Base-by-base conservation (phyloP, 2,329 filamentous ascomycete species). In the Curvularia sp. region DNA sequence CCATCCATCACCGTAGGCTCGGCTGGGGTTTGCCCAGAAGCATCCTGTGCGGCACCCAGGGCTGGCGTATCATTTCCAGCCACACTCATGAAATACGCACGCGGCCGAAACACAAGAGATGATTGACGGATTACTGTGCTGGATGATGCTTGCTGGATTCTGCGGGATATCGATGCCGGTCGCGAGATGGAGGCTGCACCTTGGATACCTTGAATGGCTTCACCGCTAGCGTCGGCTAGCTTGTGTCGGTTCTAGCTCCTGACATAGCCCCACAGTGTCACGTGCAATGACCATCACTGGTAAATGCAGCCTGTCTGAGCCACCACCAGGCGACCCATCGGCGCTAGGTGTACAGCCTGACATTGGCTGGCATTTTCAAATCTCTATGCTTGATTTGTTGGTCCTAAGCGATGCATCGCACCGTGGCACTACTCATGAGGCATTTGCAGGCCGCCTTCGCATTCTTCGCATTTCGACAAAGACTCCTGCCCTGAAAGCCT, bases 1-100 rank as follows among this genome's bases (percentile, higher is more conserved):
- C 71, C 72, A 63, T 78, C 77, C 77, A 79, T 79, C 66, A 72
- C 74, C 67, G 68, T 60, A 63, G 65, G 49, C 57, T 71, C 70
- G 43, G 64, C 58, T 54, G 64, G 68, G 49, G 66, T 70, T 60
- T 68, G 71, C 64, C 60, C 68, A 57, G 65, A 58, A 67, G 62
- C 73, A 76, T 75, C 65, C 52, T 75, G 72, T 74, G 66, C 62
- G 61, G 65, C 73, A 72, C 70, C 73, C 71, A 71, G 65, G 65
- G 61, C 66, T 74, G 71, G 72, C 65, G 69, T 72, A 71, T 67
- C 74, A 76, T 77, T 68, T 73, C 73, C 72, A 70, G 67, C 66
- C 65, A 65, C 67, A 68, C 60, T 74, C 74, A 75, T 76, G 57
- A 74, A 75, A 71, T 60, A 59, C 55, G 51, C 49, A 59, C 59